These are phyloP conservation scores for Fusarium clavum DNA, from an alignment of 2,329 filamentous ascomycete species.

Conservation along the genomic window DNA sequence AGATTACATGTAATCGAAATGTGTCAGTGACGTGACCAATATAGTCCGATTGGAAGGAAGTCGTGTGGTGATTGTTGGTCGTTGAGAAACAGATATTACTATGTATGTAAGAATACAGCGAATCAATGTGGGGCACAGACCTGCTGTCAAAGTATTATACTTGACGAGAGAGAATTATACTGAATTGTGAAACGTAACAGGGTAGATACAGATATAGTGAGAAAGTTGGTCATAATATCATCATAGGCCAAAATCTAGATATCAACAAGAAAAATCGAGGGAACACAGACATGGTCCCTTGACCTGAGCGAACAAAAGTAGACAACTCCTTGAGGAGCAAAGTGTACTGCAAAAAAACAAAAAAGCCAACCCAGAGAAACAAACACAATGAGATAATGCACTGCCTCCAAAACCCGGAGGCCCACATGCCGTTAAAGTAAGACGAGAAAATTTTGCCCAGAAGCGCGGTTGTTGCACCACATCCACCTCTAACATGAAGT, in stretches of 20 bases:
- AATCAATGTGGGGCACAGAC: slow-evolving; percentile 12
- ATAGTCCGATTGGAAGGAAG: slow-evolving; percentile 6
- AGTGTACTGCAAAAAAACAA: slow-evolving; percentile 28
- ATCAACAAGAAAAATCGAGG: slow-evolving; percentile 25
- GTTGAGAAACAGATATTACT: background rate
- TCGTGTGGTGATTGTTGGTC: background rate
- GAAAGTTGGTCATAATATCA: slow-evolving; percentile 34
- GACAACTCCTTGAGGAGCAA: slow-evolving; percentile 34
- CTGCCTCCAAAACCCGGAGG: slow-evolving; percentile 9
- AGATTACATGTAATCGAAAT: background rate
- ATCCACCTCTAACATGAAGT: slow-evolving; percentile 39
- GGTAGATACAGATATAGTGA: background rate
- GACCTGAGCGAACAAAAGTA: slow-evolving; percentile 27
- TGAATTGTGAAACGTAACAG: background rate
- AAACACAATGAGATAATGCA: slow-evolving; percentile 8
- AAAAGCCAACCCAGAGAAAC: slow-evolving; percentile 6
- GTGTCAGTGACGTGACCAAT: background rate
- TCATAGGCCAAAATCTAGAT: slow-evolving; percentile 36
- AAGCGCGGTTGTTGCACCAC: slow-evolving; percentile 33
- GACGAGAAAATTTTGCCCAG: slow-evolving; percentile 30
- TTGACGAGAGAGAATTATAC: background rate
- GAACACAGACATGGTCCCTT: slow-evolving; percentile 27
- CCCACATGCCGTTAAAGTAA: slow-evolving; percentile 11
- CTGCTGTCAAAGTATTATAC: background rate
- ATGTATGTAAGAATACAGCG: background rate